Conservation (phyloP, 2,329 filamentous ascomycete genomes). For the Sphaerulina populicola region DNA sequence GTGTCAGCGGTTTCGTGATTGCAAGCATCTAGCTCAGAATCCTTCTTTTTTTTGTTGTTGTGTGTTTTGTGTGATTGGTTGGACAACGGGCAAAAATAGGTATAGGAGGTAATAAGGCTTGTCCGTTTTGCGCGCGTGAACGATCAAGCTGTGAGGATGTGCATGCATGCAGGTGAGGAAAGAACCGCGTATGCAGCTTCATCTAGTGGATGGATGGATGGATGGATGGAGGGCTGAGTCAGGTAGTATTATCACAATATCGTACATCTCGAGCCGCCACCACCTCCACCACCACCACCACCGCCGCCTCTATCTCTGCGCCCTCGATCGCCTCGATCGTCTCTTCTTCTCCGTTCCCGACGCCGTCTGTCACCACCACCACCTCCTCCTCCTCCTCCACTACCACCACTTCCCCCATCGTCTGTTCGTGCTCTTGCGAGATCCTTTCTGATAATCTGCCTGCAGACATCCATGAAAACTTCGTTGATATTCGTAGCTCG, state of each 20-base stretch:
- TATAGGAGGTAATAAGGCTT: too few species aligned
- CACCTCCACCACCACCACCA: background rate
- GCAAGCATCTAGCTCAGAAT: too few species aligned
- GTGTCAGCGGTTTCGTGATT: too few species aligned
- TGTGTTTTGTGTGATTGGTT: too few species aligned
- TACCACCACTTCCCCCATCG: background rate
- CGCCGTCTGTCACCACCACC: slow-evolving; percentile 8
- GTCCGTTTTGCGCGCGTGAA: too few species aligned
- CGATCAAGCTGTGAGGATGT: too few species aligned
- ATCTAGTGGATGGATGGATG: background rate
- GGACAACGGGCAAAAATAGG: too few species aligned
- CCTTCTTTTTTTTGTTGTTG: too few species aligned
- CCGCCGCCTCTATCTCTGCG: slow-evolving; percentile 7
- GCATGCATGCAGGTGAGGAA: too few species aligned
- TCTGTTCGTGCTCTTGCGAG: slow-evolving; percentile 20
- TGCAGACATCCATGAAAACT: slow-evolving; percentile 53
- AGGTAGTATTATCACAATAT: slow-evolving; percentile 17
- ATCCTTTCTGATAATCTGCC: slow-evolving; percentile 34
- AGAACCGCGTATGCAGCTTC: too few species aligned
- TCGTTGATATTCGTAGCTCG: slow-evolving; percentile 82
- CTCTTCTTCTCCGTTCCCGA: slow-evolving; percentile 11
- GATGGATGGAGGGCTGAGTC: background rate
- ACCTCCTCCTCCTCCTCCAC: background rate
- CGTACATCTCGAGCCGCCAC: slow-evolving; percentile 15
- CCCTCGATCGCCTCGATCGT: slow-evolving; percentile 8